Percentiles rank a stretch among this genome's conserved stretches.
Evolutionary conservation across 441 rosid genomes (phyloP).

Genomic region (Geranium incanum): DNA sequence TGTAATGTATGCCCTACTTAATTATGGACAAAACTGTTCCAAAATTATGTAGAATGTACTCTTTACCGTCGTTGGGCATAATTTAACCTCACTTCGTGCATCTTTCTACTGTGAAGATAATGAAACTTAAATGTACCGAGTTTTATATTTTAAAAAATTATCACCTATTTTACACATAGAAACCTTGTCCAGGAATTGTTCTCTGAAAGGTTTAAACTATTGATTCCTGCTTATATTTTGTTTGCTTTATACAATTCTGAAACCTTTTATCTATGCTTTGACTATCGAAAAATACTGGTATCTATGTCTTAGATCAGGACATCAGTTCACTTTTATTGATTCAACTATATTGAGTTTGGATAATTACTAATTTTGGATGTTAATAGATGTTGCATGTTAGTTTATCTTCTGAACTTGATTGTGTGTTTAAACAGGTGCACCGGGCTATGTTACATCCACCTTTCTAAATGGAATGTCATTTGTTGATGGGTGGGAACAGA

Average conservation of each 20-base stretch:
- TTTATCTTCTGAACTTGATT: not conserved
- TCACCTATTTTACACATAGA: not conserved
- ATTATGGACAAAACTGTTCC: too few species aligned
- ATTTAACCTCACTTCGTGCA: not conserved
- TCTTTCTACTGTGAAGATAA: not conserved
- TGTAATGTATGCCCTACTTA: too few species aligned
- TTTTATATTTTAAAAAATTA: not conserved
- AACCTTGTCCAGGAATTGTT: not conserved
- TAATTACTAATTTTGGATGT: not conserved
- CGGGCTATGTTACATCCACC: slow-evolving; percentile 72
- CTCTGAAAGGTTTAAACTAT: not conserved
- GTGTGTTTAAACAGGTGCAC: slow-evolving; percentile 58
- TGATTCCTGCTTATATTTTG: not conserved
- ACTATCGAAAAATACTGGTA: not conserved
- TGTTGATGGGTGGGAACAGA: slow-evolving; percentile 97
- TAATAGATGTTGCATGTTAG: not conserved
- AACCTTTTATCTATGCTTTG: not conserved
- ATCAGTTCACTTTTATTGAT: not conserved
- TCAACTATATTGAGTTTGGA: not conserved
- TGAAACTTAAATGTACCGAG: not conserved
- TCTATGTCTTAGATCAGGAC: not conserved
- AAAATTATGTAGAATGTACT: too few species aligned
- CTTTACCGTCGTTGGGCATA: too few species aligned
- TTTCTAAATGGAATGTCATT: slow-evolving; percentile 90
- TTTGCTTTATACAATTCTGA: not conserved